phyloP scores from a whole-genome alignment of 306 rosid species.

The Sphenostylis stenocarpa region DNA sequence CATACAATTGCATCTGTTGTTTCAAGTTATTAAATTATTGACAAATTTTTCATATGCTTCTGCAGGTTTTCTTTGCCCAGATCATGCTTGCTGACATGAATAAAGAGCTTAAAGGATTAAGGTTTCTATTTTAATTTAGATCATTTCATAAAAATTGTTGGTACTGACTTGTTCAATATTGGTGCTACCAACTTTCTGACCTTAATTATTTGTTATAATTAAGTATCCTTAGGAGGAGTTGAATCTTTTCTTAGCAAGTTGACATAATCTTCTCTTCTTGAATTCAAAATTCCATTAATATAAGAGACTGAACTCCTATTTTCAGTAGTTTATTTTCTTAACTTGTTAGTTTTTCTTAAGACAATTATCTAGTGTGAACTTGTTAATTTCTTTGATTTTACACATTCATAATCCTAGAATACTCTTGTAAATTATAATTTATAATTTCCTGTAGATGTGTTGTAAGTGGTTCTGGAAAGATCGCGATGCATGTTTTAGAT shows the following conservation, averaged over 20 bases:
- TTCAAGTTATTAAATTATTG: conserved; percentile 32
- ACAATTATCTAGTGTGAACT: conserved; percentile 11
- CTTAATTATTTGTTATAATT: conserved; percentile 24
- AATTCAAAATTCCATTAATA: neutral
- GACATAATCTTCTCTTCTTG: neutral
- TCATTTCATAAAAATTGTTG: conserved; percentile 32
- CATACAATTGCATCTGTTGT: neutral
- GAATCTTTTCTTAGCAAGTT: neutral
- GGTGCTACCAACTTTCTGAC: neutral
- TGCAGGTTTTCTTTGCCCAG: conserved; percentile 99
- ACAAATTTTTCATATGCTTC: conserved; percentile 32
- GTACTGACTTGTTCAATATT: neutral
- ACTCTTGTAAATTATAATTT: conserved; percentile 28
- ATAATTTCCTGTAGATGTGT: conserved; percentile 64
- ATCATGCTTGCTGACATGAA: conserved; percentile 95
- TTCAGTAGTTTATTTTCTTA: neutral
- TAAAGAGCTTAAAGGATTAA: conserved; percentile 96
- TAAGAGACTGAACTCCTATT: neutral
- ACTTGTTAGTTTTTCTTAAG: conserved; percentile 2
- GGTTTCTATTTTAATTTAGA: conserved; percentile 53
- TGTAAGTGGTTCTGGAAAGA: conserved; percentile 97
- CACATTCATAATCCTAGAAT: conserved; percentile 24
- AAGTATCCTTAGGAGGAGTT: conserved; percentile 12
- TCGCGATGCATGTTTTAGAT: conserved; percentile 96
- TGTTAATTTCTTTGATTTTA: conserved; percentile 21